These are phyloP conservation scores for Neonectria coccinea DNA, from an alignment of 2,329 filamentous ascomycete species.

Conservation along the genomic window DNA sequence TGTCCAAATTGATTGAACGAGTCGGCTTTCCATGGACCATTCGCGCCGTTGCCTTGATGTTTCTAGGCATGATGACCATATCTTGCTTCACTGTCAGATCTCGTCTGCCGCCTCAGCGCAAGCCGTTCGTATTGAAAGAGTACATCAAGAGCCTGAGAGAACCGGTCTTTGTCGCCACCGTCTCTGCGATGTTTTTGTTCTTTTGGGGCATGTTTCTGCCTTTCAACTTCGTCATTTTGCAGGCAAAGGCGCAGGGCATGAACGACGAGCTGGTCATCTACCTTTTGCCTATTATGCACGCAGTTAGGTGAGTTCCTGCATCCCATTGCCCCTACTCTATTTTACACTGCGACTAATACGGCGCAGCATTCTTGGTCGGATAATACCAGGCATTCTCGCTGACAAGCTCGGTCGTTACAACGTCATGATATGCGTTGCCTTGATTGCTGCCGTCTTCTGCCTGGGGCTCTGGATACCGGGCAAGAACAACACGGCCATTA, in stretches of 20 bases:
- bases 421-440: background rate
- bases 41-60: conserved; percentile 53
- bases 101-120: conserved; percentile 28
- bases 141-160: conserved; percentile 45
- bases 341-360: background rate
- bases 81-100: conserved; percentile 48
- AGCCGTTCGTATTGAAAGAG: conserved; percentile 38
- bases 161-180: conserved; percentile 47
- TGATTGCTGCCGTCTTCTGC: background rate
- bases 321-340: background rate
- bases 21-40: conserved; percentile 57
- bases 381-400: background rate
- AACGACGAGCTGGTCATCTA: conserved; percentile 49
- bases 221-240: conserved; percentile 49
- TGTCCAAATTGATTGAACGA: conserved; percentile 49
- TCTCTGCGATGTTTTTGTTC: conserved; percentile 49
- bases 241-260: conserved; percentile 41
- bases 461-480: background rate
- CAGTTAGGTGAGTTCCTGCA: conserved; percentile 32
- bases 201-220: conserved; percentile 53
- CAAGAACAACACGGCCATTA: background rate
- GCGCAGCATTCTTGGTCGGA: background rate
- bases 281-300: conserved; percentile 54
- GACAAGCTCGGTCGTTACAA: background rate
- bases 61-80: conserved; percentile 49